phyloP scores from a whole-genome alignment of 129 eudicot species.

The Artemisia argyi region DNA sequence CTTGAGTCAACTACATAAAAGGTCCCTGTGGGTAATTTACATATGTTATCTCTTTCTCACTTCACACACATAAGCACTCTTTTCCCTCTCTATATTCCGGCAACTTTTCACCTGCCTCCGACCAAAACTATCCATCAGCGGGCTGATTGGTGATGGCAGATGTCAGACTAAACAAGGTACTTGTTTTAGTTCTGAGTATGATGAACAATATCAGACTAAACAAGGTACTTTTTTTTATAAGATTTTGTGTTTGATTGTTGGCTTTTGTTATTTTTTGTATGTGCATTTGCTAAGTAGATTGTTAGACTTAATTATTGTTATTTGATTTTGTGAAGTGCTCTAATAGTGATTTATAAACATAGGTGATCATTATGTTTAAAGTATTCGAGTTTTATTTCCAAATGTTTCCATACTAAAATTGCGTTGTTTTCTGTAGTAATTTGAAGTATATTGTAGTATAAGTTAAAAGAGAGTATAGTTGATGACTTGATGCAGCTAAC shows the following conservation, averaged over 20 bases:
- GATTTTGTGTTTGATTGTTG: too few species aligned
- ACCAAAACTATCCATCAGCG: too few species aligned
- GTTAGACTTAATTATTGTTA: conserved; percentile 13
- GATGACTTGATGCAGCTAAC: not conserved
- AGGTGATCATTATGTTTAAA: not conserved
- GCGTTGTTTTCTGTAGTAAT: not conserved
- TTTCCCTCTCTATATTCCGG: too few species aligned
- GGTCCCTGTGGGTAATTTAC: too few species aligned
- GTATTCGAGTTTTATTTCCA: not conserved
- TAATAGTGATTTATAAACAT: not conserved
- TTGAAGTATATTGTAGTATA: too few species aligned
- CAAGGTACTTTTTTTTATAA: conserved; percentile 29
- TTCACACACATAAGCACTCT: too few species aligned
- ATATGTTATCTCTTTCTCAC: too few species aligned
- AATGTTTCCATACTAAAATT: not conserved
- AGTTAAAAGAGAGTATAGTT: not conserved
- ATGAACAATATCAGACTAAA: conserved; percentile 29
- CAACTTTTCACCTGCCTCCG: too few species aligned
- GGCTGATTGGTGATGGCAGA: too few species aligned
- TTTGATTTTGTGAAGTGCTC: not conserved
- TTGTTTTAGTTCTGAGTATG: conserved; percentile 60
- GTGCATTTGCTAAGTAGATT: conserved; percentile 23
- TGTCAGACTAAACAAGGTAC: too few species aligned
- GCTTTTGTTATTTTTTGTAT: not conserved
- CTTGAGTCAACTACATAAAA: too few species aligned